Evolutionary conservation across 177 flowering plant species (phyloP).

Genomic region (Vitis hybrid): DNA sequence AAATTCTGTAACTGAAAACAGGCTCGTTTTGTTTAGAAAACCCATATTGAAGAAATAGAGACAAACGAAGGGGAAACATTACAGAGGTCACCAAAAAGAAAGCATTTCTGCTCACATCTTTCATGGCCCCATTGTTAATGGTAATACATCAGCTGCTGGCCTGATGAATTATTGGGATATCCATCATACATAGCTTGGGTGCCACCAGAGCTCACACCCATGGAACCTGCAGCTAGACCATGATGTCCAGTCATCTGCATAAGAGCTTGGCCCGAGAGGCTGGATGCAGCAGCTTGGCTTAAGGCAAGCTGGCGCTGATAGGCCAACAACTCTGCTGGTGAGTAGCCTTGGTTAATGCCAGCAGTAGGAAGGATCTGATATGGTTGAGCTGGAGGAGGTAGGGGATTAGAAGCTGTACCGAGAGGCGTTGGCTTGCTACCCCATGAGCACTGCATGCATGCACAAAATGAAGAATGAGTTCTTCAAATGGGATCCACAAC

Average conservation of each 20-base stretch:
- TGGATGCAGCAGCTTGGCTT: conserved; percentile 35
- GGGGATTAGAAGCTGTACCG: conserved; percentile 14
- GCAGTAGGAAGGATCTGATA: conserved; percentile 23
- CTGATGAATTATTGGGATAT: background rate
- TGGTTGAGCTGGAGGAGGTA: conserved; percentile 15
- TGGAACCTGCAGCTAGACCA: conserved; percentile 7
- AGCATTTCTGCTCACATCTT: background rate
- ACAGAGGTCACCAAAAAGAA: too few species aligned
- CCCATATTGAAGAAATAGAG: too few species aligned
- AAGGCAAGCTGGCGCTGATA: conserved; percentile 50
- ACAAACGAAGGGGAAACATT: too few species aligned
- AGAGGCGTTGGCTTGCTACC: conserved; percentile 25
- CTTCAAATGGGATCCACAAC: background rate
- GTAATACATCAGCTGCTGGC: conserved; percentile 24
- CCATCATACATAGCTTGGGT: conserved; percentile 16
- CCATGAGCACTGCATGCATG: conserved; percentile 22
- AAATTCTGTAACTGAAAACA: too few species aligned
- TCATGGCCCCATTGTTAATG: background rate
- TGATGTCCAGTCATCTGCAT: conserved; percentile 34
- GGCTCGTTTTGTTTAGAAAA: too few species aligned
- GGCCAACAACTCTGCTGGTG: conserved; percentile 39
- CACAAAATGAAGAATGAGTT: background rate
- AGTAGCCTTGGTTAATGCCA: conserved; percentile 33
- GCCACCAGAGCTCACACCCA: conserved; percentile 12
- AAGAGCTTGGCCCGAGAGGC: conserved; percentile 33